phyloP scores from a whole-genome alignment of 2,329 filamentous ascomycete genomes.

The Clonostachys rhizophaga region DNA sequence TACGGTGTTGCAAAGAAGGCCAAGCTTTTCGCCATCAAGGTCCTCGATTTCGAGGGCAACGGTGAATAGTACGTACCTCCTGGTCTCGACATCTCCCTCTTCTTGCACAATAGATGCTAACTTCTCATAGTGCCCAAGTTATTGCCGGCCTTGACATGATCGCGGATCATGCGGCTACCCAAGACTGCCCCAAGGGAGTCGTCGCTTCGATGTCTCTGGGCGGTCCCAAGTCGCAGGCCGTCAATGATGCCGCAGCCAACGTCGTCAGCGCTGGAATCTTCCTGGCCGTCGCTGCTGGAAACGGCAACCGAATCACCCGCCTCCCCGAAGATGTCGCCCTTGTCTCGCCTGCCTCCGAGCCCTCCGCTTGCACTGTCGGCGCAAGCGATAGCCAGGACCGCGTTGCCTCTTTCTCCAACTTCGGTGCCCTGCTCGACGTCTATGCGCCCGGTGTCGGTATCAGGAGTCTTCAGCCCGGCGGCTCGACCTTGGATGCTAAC shows the following conservation, averaged over 20 bases:
- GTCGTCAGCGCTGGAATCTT: conserved; percentile 37
- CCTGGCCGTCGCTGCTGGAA: conserved; percentile 52
- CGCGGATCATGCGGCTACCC: conserved; percentile 22
- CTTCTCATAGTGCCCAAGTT: conserved; percentile 24
- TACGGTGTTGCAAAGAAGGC: conserved; percentile 41
- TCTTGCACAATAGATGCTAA: background rate
- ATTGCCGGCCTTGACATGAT: conserved; percentile 39
- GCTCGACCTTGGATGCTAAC: conserved; percentile 33
- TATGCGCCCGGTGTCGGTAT: conserved; percentile 44
- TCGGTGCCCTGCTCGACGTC: conserved; percentile 39
- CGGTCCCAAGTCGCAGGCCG: conserved; percentile 32
- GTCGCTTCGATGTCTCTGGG: conserved; percentile 54
- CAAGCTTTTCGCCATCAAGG: conserved; percentile 37
- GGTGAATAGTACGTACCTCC: conserved; percentile 28
- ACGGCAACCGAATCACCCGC: conserved; percentile 30
- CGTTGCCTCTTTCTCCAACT: conserved; percentile 43
- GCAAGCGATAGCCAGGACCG: conserved; percentile 33
- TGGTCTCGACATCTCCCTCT: conserved; percentile 17
- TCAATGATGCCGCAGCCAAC: conserved; percentile 43
- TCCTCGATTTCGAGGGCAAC: conserved; percentile 29
- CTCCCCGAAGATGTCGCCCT: conserved; percentile 19
- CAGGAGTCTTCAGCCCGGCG: conserved; percentile 36
- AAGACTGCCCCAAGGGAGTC: conserved; percentile 29
- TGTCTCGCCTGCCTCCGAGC: conserved; percentile 41
- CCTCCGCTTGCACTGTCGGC: conserved; percentile 47